phyloP scores from a whole-genome alignment of 2,329 filamentous ascomycete species.

The Botryotinia convoluta region DNA sequence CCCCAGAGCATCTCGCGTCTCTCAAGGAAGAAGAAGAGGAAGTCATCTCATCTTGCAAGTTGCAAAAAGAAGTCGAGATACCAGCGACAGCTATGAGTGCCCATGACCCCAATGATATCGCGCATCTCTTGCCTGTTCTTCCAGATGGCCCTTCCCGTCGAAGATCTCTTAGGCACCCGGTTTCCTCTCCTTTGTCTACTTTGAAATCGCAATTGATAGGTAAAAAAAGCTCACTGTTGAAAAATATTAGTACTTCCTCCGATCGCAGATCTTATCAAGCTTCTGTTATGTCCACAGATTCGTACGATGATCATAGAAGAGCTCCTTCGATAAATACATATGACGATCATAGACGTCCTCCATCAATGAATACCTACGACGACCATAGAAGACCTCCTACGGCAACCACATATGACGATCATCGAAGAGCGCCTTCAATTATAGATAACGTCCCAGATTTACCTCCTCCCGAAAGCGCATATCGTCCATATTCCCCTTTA shows the following conservation, averaged over 20 bases:
- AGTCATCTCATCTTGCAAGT: slow-evolving; percentile 34
- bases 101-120: slow-evolving; percentile 37
- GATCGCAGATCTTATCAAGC: slow-evolving; percentile 49
- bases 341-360: slow-evolving; percentile 2
- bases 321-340: slow-evolving; percentile 11
- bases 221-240: slow-evolving; percentile 33
- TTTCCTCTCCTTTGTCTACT: slow-evolving; percentile 40
- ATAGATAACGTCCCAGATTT: slow-evolving; percentile 59
- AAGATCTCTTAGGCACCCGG: slow-evolving; percentile 35
- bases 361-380: not conserved
- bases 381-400: slow-evolving; percentile 42
- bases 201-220: slow-evolving; percentile 26
- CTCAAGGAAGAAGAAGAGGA: slow-evolving; percentile 44
- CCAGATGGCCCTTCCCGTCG: slow-evolving; percentile 51
- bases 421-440: slow-evolving; percentile 46
- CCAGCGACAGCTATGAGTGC: not conserved
- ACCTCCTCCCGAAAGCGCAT: slow-evolving; percentile 62
- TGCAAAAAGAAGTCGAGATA: slow-evolving; percentile 37
- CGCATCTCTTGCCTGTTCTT: slow-evolving; percentile 48
- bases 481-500: slow-evolving; percentile 43
- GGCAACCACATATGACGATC: slow-evolving; percentile 33
- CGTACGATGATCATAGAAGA: slow-evolving; percentile 26
- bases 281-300: slow-evolving; percentile 45
- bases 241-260: slow-evolving; percentile 32
- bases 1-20: slow-evolving; percentile 40